These are phyloP conservation scores for Talaromyces thailandensis DNA, from an alignment of 495 filamentous ascomycete species.

Conservation along the genomic window DNA sequence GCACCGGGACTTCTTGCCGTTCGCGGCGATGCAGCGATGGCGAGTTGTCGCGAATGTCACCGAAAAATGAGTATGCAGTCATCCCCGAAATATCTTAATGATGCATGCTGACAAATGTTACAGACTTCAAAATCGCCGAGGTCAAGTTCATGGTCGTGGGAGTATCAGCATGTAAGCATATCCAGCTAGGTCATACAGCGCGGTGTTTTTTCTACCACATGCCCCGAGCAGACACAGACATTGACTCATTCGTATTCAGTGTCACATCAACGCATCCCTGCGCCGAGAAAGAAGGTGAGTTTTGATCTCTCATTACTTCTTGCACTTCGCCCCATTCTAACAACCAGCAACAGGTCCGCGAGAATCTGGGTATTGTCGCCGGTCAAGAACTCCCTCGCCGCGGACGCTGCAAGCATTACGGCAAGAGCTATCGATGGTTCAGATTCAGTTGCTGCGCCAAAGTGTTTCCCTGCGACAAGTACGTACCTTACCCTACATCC, in stretches of 20 bases:
- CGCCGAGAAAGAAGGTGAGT: constrained; percentile 44
- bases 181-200: not conserved
- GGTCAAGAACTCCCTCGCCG: constrained; percentile 69
- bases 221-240: not conserved
- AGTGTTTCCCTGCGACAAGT: constrained; percentile 72
- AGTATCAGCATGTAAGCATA: constrained; percentile 34
- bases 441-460: constrained; percentile 56
- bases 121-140: constrained; percentile 64
- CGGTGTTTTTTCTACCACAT: not conserved
- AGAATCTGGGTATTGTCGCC: constrained; percentile 68
- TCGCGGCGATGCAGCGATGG: constrained; percentile 65
- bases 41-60: constrained; percentile 76
- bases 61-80: constrained; percentile 59
- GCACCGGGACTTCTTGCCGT: constrained; percentile 59
- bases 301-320: not conserved
- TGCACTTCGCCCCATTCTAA: not conserved
- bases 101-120: not conserved
- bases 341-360: constrained; percentile 24
- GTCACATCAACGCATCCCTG: constrained; percentile 19
- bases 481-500: constrained; percentile 9
- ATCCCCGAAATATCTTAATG: not conserved
- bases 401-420: constrained; percentile 72
- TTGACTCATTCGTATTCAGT: not conserved
- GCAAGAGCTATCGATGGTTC: constrained; percentile 80
- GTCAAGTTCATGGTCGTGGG: constrained; percentile 72